Conservation (phyloP, 192 early-diverging fungal genomes). For the Coemansia nantahalensis region DNA sequence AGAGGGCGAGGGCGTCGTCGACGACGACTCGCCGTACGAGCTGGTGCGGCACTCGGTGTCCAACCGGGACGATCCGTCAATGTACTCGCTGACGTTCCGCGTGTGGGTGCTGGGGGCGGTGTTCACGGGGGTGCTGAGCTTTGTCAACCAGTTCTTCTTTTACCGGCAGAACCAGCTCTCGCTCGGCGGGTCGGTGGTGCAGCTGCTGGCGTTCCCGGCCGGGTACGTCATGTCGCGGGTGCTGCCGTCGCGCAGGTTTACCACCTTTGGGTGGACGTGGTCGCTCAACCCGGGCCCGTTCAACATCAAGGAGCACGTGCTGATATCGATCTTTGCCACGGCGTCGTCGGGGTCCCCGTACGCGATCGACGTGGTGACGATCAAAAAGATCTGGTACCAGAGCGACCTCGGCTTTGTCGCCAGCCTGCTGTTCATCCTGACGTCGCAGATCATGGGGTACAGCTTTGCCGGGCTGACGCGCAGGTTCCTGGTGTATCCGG, state of each 20-base stretch:
- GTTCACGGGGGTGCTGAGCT: constrained; percentile 60
- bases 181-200: constrained; percentile 66
- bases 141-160: constrained; percentile 82
- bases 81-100: constrained; percentile 72
- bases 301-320: constrained; percentile 85
- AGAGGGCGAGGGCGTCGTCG: neutral
- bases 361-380: constrained; percentile 72
- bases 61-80: constrained; percentile 63
- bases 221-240: constrained; percentile 64
- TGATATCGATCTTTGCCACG: constrained; percentile 75
- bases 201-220: constrained; percentile 72
- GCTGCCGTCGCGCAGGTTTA: constrained; percentile 56
- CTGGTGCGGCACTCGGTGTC: constrained; percentile 68
- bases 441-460: constrained; percentile 67
- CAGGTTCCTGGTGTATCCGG: constrained; percentile 77
- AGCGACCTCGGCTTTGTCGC: constrained; percentile 62
- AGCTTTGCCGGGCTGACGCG: constrained; percentile 71
- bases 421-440: constrained; percentile 64
- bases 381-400: constrained; percentile 67
- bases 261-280: constrained; percentile 54
- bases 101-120: constrained; percentile 69
- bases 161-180: constrained; percentile 79
- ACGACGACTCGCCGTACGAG: constrained; percentile 63
- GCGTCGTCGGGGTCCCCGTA: constrained; percentile 67
- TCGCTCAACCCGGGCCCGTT: constrained; percentile 83